Conservation (phyloP, 2,329 filamentous ascomycete genomes). For the Periconia sp. region DNA sequence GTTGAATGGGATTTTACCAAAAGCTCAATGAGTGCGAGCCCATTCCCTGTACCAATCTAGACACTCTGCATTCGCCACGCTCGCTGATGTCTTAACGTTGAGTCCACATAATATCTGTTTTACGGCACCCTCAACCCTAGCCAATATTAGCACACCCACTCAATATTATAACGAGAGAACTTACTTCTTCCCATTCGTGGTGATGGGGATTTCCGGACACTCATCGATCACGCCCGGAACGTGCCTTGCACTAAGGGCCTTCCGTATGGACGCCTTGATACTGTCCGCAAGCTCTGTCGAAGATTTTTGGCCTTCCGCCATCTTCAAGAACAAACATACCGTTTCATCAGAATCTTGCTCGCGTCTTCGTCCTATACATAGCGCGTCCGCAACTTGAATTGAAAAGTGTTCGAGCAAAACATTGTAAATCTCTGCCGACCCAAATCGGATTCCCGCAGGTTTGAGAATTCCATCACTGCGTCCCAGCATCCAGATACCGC, state of each 20-base stretch:
- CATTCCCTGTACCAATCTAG: constrained; percentile 86
- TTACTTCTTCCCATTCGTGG: constrained; percentile 93
- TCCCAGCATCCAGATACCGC: constrained; percentile 86
- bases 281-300: constrained; percentile 59
- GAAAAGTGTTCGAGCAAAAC: constrained; percentile 83
- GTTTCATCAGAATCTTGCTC: constrained; percentile 77
- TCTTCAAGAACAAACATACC: constrained; percentile 85
- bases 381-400: constrained; percentile 75
- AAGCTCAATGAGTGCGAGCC: constrained; percentile 43
- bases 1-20: background rate
- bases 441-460: constrained; percentile 87
- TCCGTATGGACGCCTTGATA: constrained; percentile 70
- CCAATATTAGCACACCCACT: constrained; percentile 6
- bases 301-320: constrained; percentile 62
- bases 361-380: constrained; percentile 79
- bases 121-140: constrained; percentile 85
- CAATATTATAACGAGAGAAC: constrained; percentile 34
- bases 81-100: constrained; percentile 84
- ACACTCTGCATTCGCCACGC: constrained; percentile 88
- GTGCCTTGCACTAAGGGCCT: constrained; percentile 83
- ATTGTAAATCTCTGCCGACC: constrained; percentile 94
- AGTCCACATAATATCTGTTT: constrained; percentile 93
- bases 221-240: constrained; percentile 82
- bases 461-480: constrained; percentile 92
- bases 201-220: constrained; percentile 85